Conservation (phyloP, 108 stramenopile genomes). For the Cyclotella distinguenda region DNA sequence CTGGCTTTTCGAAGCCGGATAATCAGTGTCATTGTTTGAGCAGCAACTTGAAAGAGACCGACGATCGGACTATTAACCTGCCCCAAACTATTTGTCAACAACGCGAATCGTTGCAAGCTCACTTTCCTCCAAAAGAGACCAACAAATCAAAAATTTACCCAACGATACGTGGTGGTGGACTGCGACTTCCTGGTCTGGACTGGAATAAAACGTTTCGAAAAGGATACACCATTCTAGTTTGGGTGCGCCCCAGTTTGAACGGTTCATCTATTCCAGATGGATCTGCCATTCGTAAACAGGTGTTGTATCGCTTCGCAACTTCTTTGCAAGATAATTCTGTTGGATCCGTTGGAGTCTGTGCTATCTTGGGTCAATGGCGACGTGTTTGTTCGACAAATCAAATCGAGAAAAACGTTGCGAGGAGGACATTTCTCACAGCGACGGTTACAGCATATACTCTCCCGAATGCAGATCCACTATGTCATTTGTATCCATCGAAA, state of each 20-base stretch:
- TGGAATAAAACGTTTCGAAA: slow-evolving; percentile 82
- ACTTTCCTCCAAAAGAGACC: neutral
- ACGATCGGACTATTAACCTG: too few species aligned
- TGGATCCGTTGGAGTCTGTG: slow-evolving; percentile 51
- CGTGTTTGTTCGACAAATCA: slow-evolving; percentile 7
- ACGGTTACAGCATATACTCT: slow-evolving; percentile 48
- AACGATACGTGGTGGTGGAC: slow-evolving; percentile 36
- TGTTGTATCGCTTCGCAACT: slow-evolving; percentile 69
- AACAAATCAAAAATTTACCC: neutral
- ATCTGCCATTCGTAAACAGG: slow-evolving; percentile 22
- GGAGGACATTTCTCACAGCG: slow-evolving; percentile 32
- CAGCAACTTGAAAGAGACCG: too few species aligned
- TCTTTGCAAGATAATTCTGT: slow-evolving; percentile 42
- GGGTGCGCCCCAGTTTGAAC: slow-evolving; percentile 67
- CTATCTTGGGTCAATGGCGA: slow-evolving; percentile 58
- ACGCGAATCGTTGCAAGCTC: too few species aligned
- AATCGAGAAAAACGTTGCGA: neutral
- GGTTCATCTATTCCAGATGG: slow-evolving; percentile 3
- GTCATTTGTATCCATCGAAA: slow-evolving; percentile 18
- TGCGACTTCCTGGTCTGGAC: slow-evolving; percentile 64
- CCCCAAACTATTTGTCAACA: too few species aligned
- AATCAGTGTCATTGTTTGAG: too few species aligned
- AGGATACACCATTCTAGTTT: slow-evolving; percentile 73
- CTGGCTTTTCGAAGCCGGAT: too few species aligned
- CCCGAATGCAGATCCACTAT: slow-evolving; percentile 35